These are phyloP conservation scores for Blastomyces gilchristii DNA, from an alignment of 2,329 filamentous ascomycete species.

Conservation along the genomic window DNA sequence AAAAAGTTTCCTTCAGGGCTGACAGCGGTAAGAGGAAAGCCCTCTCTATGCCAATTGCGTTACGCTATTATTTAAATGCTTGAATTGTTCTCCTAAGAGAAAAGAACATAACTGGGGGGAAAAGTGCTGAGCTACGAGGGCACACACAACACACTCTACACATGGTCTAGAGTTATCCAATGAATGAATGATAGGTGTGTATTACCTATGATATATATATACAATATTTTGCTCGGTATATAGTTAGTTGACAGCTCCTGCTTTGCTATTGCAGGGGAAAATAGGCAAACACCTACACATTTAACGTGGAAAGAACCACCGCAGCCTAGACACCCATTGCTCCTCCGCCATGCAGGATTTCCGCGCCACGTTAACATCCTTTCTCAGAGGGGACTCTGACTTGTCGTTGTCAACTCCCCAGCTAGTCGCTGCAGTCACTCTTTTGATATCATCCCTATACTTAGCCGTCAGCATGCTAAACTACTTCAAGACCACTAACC, in stretches of 20 bases:
- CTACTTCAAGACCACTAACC: constrained; percentile 45
- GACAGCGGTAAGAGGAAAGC: too few species aligned
- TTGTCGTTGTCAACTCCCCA: constrained; percentile 15
- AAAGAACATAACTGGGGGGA: background rate
- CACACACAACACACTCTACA: background rate
- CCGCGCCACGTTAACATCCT: background rate
- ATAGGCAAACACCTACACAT: background rate
- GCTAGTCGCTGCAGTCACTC: constrained; percentile 9
- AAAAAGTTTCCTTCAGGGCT: background rate
- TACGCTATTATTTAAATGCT: background rate
- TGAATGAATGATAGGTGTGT: too few species aligned
- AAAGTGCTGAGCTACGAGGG: background rate
- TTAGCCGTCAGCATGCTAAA: constrained; percentile 32
- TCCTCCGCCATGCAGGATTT: background rate
- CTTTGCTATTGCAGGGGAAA: background rate
- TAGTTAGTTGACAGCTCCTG: background rate
- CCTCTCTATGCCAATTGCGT: background rate
- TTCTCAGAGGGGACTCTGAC: background rate
- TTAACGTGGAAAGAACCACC: background rate
- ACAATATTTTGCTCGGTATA: background rate
- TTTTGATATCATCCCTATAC: constrained; percentile 25
- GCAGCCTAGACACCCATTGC: background rate
- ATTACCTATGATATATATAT: too few species aligned
- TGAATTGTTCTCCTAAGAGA: too few species aligned
- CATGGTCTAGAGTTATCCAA: too few species aligned